Evolutionary conservation across 257 asterid species (phyloP).

Genomic region (Gardenia jasminoides): DNA sequence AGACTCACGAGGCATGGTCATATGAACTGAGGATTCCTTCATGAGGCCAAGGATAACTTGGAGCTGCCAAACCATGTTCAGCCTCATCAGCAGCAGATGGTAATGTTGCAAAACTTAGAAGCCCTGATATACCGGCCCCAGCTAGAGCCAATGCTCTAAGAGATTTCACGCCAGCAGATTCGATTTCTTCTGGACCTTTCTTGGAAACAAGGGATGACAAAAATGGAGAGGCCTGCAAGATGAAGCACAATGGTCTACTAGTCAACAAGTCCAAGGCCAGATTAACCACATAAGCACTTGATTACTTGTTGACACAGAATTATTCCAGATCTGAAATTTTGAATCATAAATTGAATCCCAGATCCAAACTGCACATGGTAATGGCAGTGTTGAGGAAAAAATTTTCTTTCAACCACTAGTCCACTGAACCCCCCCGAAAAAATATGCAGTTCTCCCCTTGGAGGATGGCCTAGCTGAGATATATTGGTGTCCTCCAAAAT

Average conservation of each 20-base stretch:
- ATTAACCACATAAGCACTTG: background rate
- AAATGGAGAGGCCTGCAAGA: conserved; percentile 24
- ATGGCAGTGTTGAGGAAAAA: background rate
- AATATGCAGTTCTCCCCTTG: background rate
- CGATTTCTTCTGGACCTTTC: conserved; percentile 37
- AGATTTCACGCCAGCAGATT: conserved; percentile 44
- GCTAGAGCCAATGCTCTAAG: conserved; percentile 30
- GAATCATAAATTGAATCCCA: background rate
- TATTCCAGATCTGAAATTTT: background rate
- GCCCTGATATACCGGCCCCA: conserved; percentile 59
- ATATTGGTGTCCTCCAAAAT: too few species aligned
- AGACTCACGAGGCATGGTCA: conserved; percentile 77
- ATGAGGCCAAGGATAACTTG: conserved; percentile 78
- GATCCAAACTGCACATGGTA: background rate
- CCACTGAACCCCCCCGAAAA: too few species aligned
- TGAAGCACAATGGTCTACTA: background rate
- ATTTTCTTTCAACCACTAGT: too few species aligned
- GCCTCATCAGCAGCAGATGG: conserved; percentile 81
- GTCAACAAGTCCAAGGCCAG: background rate
- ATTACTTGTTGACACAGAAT: background rate
- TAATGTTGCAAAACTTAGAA: conserved; percentile 62
- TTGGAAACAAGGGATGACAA: conserved; percentile 20
- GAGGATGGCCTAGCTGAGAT: background rate
- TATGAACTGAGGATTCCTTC: conserved; percentile 69
- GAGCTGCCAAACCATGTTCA: conserved; percentile 67